Evolutionary conservation across 1,284 basidiomycete genomes (phyloP), one percentile per base, ranked within the genome.

Genomic region (Meripilus lineatus): DNA sequence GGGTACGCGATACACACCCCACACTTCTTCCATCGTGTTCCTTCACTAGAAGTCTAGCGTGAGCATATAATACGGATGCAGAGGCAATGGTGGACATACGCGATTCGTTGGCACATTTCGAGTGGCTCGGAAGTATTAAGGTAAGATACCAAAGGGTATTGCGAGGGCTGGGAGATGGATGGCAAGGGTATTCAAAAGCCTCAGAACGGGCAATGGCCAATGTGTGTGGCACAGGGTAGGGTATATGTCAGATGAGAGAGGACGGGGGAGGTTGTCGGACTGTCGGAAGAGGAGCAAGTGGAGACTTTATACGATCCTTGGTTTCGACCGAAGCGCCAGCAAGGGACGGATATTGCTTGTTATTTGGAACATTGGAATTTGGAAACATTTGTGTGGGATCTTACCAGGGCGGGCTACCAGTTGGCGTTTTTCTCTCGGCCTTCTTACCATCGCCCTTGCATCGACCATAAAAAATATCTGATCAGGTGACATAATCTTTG

Each of bases 21-120:
- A 64, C 82, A 86, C 52, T 69, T 71, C 41, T 67, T 63, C 83
- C 83, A 86, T 24, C 74, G 73, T 25, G 82, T 85, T 61, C 84
- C 82, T 72, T 84, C 75, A 51, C 84, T 85, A 61, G 45, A 45
- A 49, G 40, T 30, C 26, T 15, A 15, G 48, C 35, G 48, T 46
- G 14, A 33, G 21, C 36, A 36, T 45, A 38, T 39, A 30, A n/a
- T 39, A 37, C 13, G 23, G n/a, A n/a, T 8, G 22, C 25, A 45
- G 32, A 41, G 38, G 30, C 13, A 36, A 39, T 21, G 24, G 24
- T 10, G 17, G 24, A 66, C 64, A 39, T 58, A 67, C 65, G 65
- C 63, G 33, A 67, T 65, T 49, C 64, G 56, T 45, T 59, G 61
- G 51, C 65, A 67, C 65, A 67, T 67, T 45, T 28, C 40, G 23